Conservation (phyloP, 2,329 filamentous ascomycete species). For the Pseudogymnoascus sp. region DNA sequence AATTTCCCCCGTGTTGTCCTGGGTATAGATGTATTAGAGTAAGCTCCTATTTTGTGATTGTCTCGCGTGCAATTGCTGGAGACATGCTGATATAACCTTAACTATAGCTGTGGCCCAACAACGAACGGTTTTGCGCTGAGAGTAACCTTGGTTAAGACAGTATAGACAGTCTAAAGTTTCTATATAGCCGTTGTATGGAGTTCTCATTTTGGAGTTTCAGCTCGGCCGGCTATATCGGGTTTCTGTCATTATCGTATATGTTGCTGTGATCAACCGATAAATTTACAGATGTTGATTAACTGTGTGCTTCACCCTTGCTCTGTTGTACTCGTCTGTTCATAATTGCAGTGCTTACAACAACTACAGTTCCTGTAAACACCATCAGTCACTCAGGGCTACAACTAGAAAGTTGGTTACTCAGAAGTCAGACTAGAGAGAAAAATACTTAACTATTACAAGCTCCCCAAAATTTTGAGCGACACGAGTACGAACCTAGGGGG, state of each 20-base stretch:
- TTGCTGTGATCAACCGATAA: neutral
- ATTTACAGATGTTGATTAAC: neutral
- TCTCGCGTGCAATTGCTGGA: neutral
- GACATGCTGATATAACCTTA: neutral
- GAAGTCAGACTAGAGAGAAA: too few species aligned
- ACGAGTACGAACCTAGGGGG: too few species aligned
- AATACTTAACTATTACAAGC: too few species aligned
- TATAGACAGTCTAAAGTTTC: neutral
- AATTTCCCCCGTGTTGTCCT: neutral
- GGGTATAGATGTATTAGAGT: neutral
- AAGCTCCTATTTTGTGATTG: neutral
- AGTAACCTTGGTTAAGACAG: neutral
- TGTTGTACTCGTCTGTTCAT: too few species aligned
- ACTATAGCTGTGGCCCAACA: neutral
- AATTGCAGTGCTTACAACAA: too few species aligned
- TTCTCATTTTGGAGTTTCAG: constrained; percentile 2
- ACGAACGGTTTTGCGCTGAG: neutral
- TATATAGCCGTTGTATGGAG: neutral
- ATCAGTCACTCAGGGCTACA: too few species aligned
- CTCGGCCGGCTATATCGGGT: neutral
- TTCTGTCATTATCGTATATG: neutral
- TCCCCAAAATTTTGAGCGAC: too few species aligned
- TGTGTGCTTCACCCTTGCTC: neutral
- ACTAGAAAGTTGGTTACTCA: too few species aligned
- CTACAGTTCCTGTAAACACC: too few species aligned